Evolutionary conservation across 108 stramenopile genomes (phyloP), one percentile per base, ranked within the genome.

Genomic region (Skeletonema marinoi): DNA sequence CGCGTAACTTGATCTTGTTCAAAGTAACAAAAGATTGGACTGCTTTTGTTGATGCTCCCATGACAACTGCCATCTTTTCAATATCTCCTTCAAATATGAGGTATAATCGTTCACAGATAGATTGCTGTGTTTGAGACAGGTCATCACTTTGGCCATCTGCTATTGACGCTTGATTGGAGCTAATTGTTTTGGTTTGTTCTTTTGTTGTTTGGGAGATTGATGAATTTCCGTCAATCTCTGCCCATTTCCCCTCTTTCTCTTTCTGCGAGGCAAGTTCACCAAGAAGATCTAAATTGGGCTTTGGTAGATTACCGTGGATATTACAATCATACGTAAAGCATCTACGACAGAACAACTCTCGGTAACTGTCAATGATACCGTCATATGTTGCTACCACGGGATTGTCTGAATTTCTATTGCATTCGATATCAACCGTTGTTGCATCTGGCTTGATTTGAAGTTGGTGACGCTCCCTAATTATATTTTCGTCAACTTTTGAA

Each of bases 271-370:
- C 86, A 50, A 86, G 65, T 70, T 85, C 88, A 1, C 70, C 68
- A 65, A 82, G 86, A 32, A 86, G 44, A 16, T 74, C 78, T 13
- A 85, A 38, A 31, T 60, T 66, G 25, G 81, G 33, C 59, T 86
- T 83, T 10, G 70, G 75, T 2, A 85, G 4, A 35, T 83, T 78
- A 0, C 87, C 88, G 70, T 92, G 92, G 9, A 81, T 25, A 50
- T 84, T 78, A 64, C 92, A 92, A 60, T 89, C 92, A 82, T 88
- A 92, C 2, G 71, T 74, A 63, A 88, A 90, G 78, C 92, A 92
- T 41, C 84, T 60, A 14, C 88, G 68, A 74, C 92, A 92, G 68
- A 92, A 89, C 19, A 92, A 62, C 48, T 75, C 56, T 10, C 85
- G 76, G 70, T 87, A 92, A 1, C 77, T 73, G 78, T 88, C 83